phyloP scores from a whole-genome alignment of 352 stramenopile genomes.

The Elongisporangium prolatum region DNA sequence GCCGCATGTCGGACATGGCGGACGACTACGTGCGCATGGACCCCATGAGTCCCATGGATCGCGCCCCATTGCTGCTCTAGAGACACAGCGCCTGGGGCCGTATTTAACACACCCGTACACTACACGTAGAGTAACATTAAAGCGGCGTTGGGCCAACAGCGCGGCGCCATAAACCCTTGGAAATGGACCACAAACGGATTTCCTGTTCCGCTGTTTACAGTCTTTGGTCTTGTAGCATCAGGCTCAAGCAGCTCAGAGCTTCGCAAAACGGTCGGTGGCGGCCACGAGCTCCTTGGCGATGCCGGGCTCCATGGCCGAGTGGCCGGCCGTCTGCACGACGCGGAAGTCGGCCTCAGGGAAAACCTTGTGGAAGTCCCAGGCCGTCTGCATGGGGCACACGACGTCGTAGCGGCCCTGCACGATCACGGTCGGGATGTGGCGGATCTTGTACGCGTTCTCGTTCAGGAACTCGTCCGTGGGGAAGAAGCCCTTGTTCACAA shows the following conservation, averaged over 20 bases:
- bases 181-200: neutral
- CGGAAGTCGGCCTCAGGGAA: conserved; percentile 68
- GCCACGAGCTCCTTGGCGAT: conserved; percentile 70
- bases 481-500: conserved; percentile 90
- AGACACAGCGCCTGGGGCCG: neutral
- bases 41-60: neutral
- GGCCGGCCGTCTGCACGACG: conserved; percentile 68
- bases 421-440: conserved; percentile 90
- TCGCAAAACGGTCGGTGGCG: conserved; percentile 69
- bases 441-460: conserved; percentile 88
- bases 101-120: neutral
- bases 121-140: neutral
- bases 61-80: neutral
- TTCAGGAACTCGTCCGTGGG: conserved; percentile 83
- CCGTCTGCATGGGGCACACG: conserved; percentile 83
- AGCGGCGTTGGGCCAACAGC: no score
- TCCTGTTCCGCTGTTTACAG: no score
- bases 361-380: conserved; percentile 83
- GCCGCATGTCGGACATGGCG: neutral
- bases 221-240: no score
- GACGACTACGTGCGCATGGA: neutral
- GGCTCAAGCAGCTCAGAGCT: conserved; percentile 25
- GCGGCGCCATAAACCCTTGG: no score
- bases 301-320: conserved; percentile 71
- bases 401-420: conserved; percentile 91